phyloP scores from a whole-genome alignment of 2,329 filamentous ascomycete genomes.

The Chalaropsis thielavioides region DNA sequence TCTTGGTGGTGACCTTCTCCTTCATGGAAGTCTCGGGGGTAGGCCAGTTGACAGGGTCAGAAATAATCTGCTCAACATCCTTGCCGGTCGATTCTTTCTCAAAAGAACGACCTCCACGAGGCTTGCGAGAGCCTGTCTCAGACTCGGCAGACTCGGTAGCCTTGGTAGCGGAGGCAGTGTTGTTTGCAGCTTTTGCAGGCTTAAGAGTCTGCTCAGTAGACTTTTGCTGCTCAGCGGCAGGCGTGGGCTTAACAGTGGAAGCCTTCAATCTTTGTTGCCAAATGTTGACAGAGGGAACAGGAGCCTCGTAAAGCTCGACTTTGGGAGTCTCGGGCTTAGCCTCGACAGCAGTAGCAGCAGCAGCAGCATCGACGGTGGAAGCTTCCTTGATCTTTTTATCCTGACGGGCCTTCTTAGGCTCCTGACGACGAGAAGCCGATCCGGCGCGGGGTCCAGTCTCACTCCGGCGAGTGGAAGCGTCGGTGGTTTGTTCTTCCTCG shows the following conservation, averaged over 20 bases:
- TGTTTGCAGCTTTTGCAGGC: constrained; percentile 23
- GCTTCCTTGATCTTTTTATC: constrained; percentile 45
- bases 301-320: constrained; percentile 61
- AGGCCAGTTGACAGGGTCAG: constrained; percentile 70
- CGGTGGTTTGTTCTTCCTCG: constrained; percentile 28
- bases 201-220: constrained; percentile 32
- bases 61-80: constrained; percentile 14
- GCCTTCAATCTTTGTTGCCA: constrained; percentile 72
- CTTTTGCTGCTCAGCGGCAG: constrained; percentile 27
- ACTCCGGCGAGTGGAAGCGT: constrained; percentile 29
- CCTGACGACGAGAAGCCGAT: constrained; percentile 18
- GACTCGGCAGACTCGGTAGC: constrained; percentile 26
- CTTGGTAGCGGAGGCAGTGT: constrained; percentile 18
- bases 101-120: constrained; percentile 30
- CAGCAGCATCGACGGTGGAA: not conserved
- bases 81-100: constrained; percentile 8
- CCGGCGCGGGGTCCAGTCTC: constrained; percentile 22
- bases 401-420: constrained; percentile 35
- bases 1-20: constrained; percentile 52
- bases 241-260: constrained; percentile 30
- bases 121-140: constrained; percentile 22
- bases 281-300: constrained; percentile 69
- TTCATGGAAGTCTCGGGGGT: constrained; percentile 62
- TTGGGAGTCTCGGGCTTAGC: constrained; percentile 44
- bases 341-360: constrained; percentile 23